Conservation (phyloP, 1,284 basidiomycete species). For the Cutaneotrichosporon cutaneum region DNA sequence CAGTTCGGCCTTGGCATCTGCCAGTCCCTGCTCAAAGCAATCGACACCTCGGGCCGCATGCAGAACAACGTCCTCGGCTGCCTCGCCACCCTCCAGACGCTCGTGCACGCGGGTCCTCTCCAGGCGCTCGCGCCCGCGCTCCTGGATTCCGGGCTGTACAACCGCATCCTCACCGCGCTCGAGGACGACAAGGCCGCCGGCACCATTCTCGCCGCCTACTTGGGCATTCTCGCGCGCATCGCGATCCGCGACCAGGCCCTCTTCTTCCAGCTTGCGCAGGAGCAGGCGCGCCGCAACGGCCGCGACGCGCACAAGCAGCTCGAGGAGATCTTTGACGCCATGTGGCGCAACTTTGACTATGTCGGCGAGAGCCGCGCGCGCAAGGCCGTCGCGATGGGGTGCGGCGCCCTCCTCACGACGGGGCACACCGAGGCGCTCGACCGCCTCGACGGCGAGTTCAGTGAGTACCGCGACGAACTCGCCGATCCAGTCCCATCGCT, state of each 20-base stretch:
- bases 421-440: constrained; percentile 76
- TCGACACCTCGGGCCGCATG: constrained; percentile 35
- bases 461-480: constrained; percentile 55
- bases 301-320: constrained; percentile 38
- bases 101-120: constrained; percentile 39
- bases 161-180: constrained; percentile 42
- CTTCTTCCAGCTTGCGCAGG: constrained; percentile 44
- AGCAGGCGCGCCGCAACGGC: constrained; percentile 34
- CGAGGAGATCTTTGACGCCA: constrained; percentile 49
- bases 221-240: constrained; percentile 45
- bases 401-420: constrained; percentile 53
- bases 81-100: constrained; percentile 39
- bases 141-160: constrained; percentile 46
- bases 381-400: constrained; percentile 52
- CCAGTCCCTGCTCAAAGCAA: constrained; percentile 36
- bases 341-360: constrained; percentile 54
- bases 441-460: constrained; percentile 50
- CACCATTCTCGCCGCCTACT: constrained; percentile 45
- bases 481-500: no score
- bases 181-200: constrained; percentile 53
- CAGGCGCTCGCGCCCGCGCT: constrained; percentile 37
- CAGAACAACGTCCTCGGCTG: constrained; percentile 31
- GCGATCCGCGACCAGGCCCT: constrained; percentile 43
- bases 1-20: constrained; percentile 36
- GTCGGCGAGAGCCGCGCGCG: constrained; percentile 47